These are phyloP conservation scores for Kluyveromyces starmeri DNA, from an alignment of 805 yeast genomes.

Conservation along the genomic window DNA sequence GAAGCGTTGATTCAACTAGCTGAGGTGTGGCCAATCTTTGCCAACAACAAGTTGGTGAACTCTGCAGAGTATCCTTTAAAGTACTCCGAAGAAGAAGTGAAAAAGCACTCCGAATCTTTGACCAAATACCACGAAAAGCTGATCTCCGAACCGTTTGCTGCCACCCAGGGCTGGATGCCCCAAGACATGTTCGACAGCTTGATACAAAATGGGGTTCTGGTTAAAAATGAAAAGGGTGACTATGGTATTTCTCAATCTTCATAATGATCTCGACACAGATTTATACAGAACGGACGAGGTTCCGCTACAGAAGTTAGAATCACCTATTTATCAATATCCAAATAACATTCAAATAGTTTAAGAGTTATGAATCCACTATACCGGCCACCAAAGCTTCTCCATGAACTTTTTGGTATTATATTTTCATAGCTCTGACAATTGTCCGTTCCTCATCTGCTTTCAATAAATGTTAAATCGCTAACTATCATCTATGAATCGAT, in stretches of 20 bases:
- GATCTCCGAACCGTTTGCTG: conserved; percentile 70
- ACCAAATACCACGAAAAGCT: conserved; percentile 61
- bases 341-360: too few relatives aligned
- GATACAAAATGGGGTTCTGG: conserved; percentile 58
- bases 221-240: conserved; percentile 50
- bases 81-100: conserved; percentile 50
- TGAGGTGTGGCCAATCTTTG: conserved; percentile 61
- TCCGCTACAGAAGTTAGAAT: too few relatives aligned
- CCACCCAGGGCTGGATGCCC: conserved; percentile 93
- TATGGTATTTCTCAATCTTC: conserved; percentile 21
- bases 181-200: conserved; percentile 80
- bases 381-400: too few relatives aligned
- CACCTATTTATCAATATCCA: too few relatives aligned
- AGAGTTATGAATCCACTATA: too few relatives aligned
- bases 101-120: conserved; percentile 47
- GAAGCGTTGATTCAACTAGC: conserved; percentile 57
- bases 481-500: too few relatives aligned
- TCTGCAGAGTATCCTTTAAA: conserved; percentile 49
- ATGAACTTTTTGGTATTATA: too few relatives aligned
- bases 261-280: too few relatives aligned
- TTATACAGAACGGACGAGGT: too few relatives aligned
- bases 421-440: too few relatives aligned
- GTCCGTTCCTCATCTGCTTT: too few relatives aligned
- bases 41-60: conserved; percentile 47
- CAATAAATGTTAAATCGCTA: too few relatives aligned